Conservation (phyloP, 2,329 filamentous ascomycete species). For the Pestalotiopsis sp. region DNA sequence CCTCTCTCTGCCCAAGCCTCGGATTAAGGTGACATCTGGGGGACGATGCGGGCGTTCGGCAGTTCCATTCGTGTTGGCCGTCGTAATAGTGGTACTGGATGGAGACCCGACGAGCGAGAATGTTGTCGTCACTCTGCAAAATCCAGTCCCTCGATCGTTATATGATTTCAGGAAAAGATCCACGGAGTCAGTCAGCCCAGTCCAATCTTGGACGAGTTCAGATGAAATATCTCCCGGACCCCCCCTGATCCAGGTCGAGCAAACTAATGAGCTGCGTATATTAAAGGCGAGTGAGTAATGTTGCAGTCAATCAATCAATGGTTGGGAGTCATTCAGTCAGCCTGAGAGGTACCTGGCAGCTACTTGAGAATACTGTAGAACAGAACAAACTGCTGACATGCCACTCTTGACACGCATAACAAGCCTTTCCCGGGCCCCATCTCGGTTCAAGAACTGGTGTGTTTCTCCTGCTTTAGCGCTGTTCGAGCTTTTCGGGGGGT, state of each 20-base stretch:
- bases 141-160: too few species aligned
- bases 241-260: background rate
- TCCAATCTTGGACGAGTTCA: background rate
- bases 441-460: conserved; percentile 8
- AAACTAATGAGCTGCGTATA: background rate
- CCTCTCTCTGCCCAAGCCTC: background rate
- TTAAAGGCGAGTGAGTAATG: background rate
- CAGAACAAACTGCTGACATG: background rate
- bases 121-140: conserved; percentile 2
- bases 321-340: background rate
- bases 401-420: background rate
- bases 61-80: background rate
- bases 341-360: background rate
- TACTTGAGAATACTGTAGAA: background rate
- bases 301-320: background rate
- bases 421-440: background rate
- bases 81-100: background rate
- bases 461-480: conserved; percentile 15
- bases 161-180: background rate
- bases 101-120: too few species aligned
- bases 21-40: background rate
- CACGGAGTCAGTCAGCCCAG: background rate
- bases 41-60: background rate
- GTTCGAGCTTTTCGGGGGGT: conserved; percentile 5
- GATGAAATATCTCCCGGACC: background rate